phyloP scores from a whole-genome alignment of 208 protist genomes.

The Leishmania tropica region DNA sequence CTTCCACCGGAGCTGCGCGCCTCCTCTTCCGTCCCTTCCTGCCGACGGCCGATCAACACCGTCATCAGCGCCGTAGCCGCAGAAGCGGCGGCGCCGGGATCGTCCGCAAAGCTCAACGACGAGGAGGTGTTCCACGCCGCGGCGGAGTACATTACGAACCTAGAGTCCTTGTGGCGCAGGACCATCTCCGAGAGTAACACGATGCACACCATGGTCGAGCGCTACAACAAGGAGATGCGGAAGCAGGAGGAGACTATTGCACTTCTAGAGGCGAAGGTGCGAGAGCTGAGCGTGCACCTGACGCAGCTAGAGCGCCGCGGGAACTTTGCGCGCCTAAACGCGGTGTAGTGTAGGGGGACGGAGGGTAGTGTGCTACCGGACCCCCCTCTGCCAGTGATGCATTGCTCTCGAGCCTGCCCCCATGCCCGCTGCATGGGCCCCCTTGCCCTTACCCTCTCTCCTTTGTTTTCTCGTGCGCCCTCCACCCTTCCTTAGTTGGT shows the following conservation, averaged over 20 bases:
- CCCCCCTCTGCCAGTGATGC: background rate
- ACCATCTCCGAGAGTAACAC: conserved; percentile 51
- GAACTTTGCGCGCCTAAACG: conserved; percentile 6
- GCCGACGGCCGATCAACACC: background rate
- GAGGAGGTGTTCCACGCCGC: conserved; percentile 63
- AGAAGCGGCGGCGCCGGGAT: background rate
- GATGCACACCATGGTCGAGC: conserved; percentile 32
- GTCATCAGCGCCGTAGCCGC: conserved; percentile 1
- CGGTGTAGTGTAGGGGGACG: background rate
- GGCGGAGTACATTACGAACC: conserved; percentile 56
- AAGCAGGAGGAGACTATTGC: conserved; percentile 43
- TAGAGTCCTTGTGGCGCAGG: conserved; percentile 65
- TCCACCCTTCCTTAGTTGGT: background rate
- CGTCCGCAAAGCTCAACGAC: conserved; percentile 27
- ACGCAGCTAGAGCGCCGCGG: conserved; percentile 37
- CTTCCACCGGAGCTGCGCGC: conserved; percentile 33
- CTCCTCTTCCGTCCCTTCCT: background rate
- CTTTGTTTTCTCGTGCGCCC: background rate
- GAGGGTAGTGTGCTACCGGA: background rate
- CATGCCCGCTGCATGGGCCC: background rate
- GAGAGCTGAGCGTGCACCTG: conserved; percentile 37
- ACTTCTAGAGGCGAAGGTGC: conserved; percentile 45
- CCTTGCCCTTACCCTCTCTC: background rate
- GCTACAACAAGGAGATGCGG: conserved; percentile 45
- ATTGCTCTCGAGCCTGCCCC: background rate